Percentiles rank a stretch among this genome's conserved stretches.
phyloP scores from a whole-genome alignment of 2,329 filamentous ascomycete genomes.

The Didymella pomorum region DNA sequence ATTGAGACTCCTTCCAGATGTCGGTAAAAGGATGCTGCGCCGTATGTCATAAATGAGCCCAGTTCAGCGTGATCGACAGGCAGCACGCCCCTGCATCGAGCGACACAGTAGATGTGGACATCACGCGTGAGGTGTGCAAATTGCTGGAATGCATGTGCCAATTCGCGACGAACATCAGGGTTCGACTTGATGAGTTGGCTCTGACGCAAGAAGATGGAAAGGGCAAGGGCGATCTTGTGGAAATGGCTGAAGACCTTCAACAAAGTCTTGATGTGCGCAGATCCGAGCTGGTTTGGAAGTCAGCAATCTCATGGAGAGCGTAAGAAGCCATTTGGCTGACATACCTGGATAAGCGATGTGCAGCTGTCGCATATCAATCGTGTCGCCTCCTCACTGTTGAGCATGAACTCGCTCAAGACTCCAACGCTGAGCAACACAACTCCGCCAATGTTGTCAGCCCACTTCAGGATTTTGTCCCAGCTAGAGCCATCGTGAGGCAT shows the following conservation, averaged over 20 bases:
- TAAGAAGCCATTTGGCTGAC: not conserved
- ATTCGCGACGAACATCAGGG: constrained; percentile 30
- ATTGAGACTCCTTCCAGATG: constrained; percentile 27
- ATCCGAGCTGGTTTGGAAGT: constrained; percentile 21
- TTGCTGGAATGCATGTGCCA: constrained; percentile 31
- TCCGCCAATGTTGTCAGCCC: constrained; percentile 52
- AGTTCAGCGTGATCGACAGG: constrained; percentile 22
- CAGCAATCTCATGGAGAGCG: not conserved
- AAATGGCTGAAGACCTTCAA: constrained; percentile 32
- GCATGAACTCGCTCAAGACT: constrained; percentile 42
- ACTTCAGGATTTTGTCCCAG: constrained; percentile 54
- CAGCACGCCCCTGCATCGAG: not conserved
- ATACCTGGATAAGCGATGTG: constrained; percentile 54
- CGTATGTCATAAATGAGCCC: constrained; percentile 22
- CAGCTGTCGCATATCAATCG: constrained; percentile 55
- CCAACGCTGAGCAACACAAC: constrained; percentile 46
- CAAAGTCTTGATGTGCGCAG: constrained; percentile 26
- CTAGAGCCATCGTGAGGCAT: constrained; percentile 52
- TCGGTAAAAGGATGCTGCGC: constrained; percentile 25
- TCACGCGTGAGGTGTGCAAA: constrained; percentile 30
- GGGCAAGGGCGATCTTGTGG: constrained; percentile 30
- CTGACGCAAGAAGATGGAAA: constrained; percentile 30
- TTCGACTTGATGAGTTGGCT: constrained; percentile 27
- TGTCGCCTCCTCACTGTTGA: constrained; percentile 48
- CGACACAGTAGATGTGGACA: constrained; percentile 10